Conservation (phyloP, 805 yeast genomes). For the Pichia paraexigua region DNA sequence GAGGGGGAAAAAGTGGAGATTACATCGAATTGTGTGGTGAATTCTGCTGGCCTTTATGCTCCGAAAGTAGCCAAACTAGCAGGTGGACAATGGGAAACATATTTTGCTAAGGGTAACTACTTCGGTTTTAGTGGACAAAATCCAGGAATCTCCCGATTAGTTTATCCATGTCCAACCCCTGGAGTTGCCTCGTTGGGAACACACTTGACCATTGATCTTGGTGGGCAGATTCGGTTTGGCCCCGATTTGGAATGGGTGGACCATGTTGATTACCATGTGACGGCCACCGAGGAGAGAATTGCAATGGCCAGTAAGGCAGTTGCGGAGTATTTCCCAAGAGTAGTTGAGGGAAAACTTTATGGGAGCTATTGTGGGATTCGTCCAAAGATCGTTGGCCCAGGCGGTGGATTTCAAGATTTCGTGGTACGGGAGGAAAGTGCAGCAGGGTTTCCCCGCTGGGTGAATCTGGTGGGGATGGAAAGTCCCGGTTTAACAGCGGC, state of each 20-base stretch:
- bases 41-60: conserved; percentile 76
- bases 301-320: conserved; percentile 36
- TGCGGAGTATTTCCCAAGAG: conserved; percentile 54
- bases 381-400: conserved; percentile 58
- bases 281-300: not conserved
- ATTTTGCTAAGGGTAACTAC: conserved; percentile 82
- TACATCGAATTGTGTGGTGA: conserved; percentile 51
- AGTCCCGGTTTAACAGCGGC: conserved; percentile 85
- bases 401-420: conserved; percentile 58
- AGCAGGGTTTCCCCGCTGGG: conserved; percentile 39
- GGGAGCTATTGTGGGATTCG: conserved; percentile 78
- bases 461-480: conserved; percentile 76
- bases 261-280: not conserved
- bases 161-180: conserved; percentile 77
- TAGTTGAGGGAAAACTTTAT: conserved; percentile 37
- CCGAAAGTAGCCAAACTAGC: conserved; percentile 63
- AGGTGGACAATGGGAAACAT: conserved; percentile 41
- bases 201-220: conserved; percentile 76
- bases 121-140: conserved; percentile 39
- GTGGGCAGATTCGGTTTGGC: conserved; percentile 75
- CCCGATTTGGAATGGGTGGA: conserved; percentile 84
- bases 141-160: conserved; percentile 41
- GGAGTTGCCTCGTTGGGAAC: conserved; percentile 76
- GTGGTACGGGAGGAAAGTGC: conserved; percentile 32
- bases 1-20: conserved; percentile 24